A percentile compares a stretch with the other conserved stretches of the same genome.
These are phyloP conservation scores for Calonectria multiphialidica DNA, from an alignment of 2,329 filamentous ascomycete genomes.

Conservation along the genomic window DNA sequence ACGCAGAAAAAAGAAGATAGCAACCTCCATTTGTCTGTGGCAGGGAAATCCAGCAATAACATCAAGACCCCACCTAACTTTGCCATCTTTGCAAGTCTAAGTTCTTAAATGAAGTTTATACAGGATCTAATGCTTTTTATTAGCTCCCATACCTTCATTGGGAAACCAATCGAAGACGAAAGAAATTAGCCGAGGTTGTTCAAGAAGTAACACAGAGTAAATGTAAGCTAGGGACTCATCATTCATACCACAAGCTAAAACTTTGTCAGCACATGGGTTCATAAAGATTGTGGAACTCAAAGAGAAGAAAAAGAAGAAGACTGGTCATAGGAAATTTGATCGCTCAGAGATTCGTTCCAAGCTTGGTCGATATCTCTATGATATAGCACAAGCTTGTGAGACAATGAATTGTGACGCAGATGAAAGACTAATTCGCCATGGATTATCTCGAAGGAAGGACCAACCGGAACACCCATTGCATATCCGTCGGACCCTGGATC, in stretches of 20 bases:
- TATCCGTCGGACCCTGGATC: neutral
- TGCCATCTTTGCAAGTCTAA: neutral
- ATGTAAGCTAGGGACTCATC: neutral
- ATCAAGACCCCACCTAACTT: neutral
- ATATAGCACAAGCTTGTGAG: neutral
- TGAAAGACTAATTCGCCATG: neutral
- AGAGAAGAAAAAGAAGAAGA: neutral
- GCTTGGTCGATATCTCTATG: neutral
- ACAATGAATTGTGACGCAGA: neutral
- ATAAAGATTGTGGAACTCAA: neutral
- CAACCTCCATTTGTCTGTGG: neutral
- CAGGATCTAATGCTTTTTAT: neutral
- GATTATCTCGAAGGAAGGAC: neutral
- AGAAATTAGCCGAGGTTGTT: neutral
- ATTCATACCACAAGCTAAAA: neutral
- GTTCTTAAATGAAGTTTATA: fast-evolving
- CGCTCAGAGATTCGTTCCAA: neutral
- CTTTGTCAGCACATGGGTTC: neutral
- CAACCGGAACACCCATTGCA: neutral
- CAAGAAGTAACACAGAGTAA: neutral
- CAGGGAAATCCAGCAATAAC: neutral
- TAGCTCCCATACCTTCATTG: neutral
- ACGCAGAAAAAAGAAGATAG: neutral
- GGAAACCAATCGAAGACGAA: constrained; percentile 3
- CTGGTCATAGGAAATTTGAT: neutral